Percentiles rank a stretch among this genome's conserved stretches.
Conservation (phyloP, 1,139 yeast genomes). For the Blastobotrys aristatus region DNA sequence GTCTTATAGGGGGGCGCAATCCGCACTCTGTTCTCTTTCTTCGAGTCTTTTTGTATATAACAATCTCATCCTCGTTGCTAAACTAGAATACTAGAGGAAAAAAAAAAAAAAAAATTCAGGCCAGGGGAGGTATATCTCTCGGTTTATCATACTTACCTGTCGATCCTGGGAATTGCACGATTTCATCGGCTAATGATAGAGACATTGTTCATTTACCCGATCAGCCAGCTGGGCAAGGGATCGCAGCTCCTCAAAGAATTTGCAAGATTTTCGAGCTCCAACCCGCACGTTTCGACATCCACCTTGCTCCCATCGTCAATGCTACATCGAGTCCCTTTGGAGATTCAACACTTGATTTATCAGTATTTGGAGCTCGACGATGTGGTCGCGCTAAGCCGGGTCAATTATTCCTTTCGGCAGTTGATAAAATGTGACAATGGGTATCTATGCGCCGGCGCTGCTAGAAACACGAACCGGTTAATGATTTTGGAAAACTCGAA, state of each 20-base stretch:
- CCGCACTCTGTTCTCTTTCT: too few relatives aligned
- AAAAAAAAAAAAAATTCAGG: too few relatives aligned
- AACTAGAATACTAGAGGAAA: too few relatives aligned
- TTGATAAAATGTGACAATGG: constrained; percentile 2
- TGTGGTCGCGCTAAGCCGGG: constrained; percentile 1
- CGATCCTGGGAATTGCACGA: too few relatives aligned
- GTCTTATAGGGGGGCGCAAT: too few relatives aligned
- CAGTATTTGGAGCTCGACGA: constrained; percentile 6
- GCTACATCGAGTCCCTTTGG: constrained; percentile 4
- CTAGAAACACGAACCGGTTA: constrained; percentile 3
- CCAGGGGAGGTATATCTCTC: too few relatives aligned
- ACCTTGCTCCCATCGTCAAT: too few relatives aligned
- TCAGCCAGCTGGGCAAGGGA: background rate
- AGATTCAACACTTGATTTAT: constrained; percentile 5
- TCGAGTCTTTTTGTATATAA: too few relatives aligned
- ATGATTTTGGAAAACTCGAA: background rate
- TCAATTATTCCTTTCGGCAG: background rate
- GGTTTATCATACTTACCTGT: too few relatives aligned
- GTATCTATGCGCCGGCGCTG: background rate
- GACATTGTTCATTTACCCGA: constrained; percentile 9
- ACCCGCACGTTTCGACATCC: background rate
- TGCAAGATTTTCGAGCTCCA: background rate
- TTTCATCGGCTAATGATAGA: constrained; percentile 1
- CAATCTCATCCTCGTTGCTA: too few relatives aligned
- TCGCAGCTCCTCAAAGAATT: background rate